Base-by-base conservation (phyloP, 352 stramenopile species). In the Globisporangium recalcitrans region DNA sequence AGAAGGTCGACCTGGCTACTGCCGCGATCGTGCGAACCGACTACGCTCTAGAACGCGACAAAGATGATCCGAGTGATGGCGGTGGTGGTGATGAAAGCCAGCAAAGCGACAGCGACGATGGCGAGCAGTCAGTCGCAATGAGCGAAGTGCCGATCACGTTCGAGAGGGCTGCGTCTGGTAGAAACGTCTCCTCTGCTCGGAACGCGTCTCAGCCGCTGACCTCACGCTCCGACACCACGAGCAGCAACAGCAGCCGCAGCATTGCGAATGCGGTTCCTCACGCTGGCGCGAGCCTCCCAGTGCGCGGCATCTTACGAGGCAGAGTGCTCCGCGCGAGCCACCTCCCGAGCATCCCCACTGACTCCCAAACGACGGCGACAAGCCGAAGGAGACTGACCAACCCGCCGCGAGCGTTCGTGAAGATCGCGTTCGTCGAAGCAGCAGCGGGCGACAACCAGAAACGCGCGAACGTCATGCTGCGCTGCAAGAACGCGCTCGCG, bases 401-500 rank as follows among this genome's bases (percentile, higher is more conserved):
- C 68, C 3, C 53, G 48, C 29, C 77, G 1, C 71, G 60, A 32
- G 69, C 77, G 1, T 86, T 85, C 38, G 77, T 87, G 4, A 69
- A 74, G 13, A 56, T 87, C 3, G 72, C 80, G 4, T 90, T 90
- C 36, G 74, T 82, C 1, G 75, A 89, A 36, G 75, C 70, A 53
- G 67, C 11, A 52, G 66, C 29, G 55, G 32, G 63, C 46, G 7
- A 46, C 19, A 46, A 16, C 26, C 3, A n/a, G 67, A 65, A 57
- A 21, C 10, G 31, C 26, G 40, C 19, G 10, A 73, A 55, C 32
- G 58, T 85, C 19, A 90, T 90, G 75, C 65, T 92, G 47, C 70
- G 79, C n/a, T 89, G 80, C 62, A 92, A 90, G 34, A 66, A 79
- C 27, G 69, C 61, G 5, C 65, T 92, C 5, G 60, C 63, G 10